These are phyloP conservation scores for Gaeumannomyces tritici DNA, from an alignment of 2,329 filamentous ascomycete genomes.

Conservation along the genomic window DNA sequence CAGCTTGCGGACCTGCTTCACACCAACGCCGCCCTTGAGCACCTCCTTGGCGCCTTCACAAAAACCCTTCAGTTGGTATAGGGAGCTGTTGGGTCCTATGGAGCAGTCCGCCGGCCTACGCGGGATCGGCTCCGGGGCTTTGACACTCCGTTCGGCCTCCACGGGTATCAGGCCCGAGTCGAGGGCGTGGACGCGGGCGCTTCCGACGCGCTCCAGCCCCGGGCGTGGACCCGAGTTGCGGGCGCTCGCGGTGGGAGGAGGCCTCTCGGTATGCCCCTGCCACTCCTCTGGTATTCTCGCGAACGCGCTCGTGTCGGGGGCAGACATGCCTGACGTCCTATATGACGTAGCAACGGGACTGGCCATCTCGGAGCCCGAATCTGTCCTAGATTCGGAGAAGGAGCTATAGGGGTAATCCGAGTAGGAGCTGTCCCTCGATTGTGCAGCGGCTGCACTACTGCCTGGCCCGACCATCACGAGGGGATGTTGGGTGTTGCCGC, in stretches of 20 bases:
- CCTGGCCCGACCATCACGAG: background rate
- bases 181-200: background rate
- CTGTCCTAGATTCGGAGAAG: constrained; percentile 16
- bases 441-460: constrained; percentile 5
- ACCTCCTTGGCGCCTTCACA: constrained; percentile 44
- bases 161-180: constrained; percentile 13
- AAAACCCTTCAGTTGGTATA: constrained; percentile 43
- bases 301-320: constrained; percentile 10
- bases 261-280: background rate
- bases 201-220: constrained; percentile 5
- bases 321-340: constrained; percentile 1
- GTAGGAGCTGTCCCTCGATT: constrained; percentile 14
- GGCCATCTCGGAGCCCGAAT: constrained; percentile 1
- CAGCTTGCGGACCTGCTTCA: constrained; percentile 40
- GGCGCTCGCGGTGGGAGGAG: too few species aligned
- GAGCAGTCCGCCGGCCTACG: constrained; percentile 25
- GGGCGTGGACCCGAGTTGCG: constrained; percentile 1
- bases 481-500: background rate
- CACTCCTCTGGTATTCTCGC: constrained; percentile 6
- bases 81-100: constrained; percentile 37
- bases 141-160: background rate
- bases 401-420: constrained; percentile 26
- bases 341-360: constrained; percentile 1
- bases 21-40: constrained; percentile 34
- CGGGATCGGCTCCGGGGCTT: constrained; percentile 4